These are phyloP conservation scores for Diaporthe sp. DNA, from an alignment of 2,329 filamentous ascomycete genomes.

Conservation along the genomic window DNA sequence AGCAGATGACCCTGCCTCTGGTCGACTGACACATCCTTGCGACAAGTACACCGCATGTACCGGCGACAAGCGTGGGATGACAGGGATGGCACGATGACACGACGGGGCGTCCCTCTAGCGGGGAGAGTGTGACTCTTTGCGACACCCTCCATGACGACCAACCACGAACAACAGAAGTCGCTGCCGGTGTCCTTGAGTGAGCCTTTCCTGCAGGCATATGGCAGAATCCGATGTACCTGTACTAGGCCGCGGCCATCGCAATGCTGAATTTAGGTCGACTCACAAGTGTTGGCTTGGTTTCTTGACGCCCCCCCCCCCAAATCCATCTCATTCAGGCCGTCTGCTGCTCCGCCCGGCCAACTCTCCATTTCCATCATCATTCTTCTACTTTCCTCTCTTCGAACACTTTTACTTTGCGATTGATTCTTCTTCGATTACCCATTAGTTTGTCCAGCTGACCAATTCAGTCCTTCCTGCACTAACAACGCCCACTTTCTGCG, in stretches of 20 bases:
- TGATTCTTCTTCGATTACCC: not conserved
- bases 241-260: constrained; percentile 34
- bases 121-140: constrained; percentile 40
- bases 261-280: constrained; percentile 35
- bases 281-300: constrained; percentile 27
- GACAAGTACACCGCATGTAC: constrained; percentile 36
- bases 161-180: constrained; percentile 31
- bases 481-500: constrained; percentile 18
- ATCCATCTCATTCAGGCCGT: constrained; percentile 18
- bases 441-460: constrained; percentile 38
- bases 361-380: constrained; percentile 28
- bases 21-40: constrained; percentile 34
- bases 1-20: constrained; percentile 35
- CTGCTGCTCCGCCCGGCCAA: constrained; percentile 24
- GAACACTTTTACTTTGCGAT: constrained; percentile 14
- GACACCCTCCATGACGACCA: constrained; percentile 36
- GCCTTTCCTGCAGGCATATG: constrained; percentile 36
- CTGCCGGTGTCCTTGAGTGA: constrained; percentile 16
- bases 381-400: constrained; percentile 30
- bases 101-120: constrained; percentile 34
- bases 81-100: constrained; percentile 34
- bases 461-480: constrained; percentile 39
- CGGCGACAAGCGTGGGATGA: constrained; percentile 3
- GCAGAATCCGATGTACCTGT: constrained; percentile 37
- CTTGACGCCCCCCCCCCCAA: constrained; percentile 24